Evolutionary conservation across 2,329 filamentous ascomycete genomes (phyloP).

Genomic region (Ascochyta fabae): DNA sequence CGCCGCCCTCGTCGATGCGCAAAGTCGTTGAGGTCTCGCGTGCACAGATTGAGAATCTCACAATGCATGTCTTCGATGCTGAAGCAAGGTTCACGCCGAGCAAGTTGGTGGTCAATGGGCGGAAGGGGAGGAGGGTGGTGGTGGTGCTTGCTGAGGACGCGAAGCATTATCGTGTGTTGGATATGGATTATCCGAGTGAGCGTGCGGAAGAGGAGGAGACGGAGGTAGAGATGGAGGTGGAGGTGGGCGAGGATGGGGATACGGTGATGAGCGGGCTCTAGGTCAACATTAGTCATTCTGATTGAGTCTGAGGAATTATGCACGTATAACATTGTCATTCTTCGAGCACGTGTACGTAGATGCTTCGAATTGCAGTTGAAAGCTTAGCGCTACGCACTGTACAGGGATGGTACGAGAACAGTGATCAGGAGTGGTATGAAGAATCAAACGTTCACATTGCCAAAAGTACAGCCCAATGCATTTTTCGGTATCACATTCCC

Average conservation of each 20-base stretch:
- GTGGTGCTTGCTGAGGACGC: constrained; percentile 62
- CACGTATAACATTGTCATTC: too few relatives aligned
- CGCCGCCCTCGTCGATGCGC: background rate
- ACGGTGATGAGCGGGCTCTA: constrained; percentile 24
- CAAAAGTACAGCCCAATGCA: constrained; percentile 42
- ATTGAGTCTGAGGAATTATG: too few relatives aligned
- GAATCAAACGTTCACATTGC: constrained; percentile 25
- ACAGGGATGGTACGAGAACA: constrained; percentile 13
- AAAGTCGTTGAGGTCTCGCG: constrained; percentile 10
- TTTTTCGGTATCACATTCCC: constrained; percentile 50
- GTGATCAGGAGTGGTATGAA: background rate
- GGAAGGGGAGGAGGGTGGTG: constrained; percentile 59
- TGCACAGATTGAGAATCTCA: constrained; percentile 24
- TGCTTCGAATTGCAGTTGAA: too few relatives aligned
- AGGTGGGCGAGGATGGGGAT: constrained; percentile 18
- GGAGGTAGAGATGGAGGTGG: constrained; percentile 7
- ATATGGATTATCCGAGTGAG: constrained; percentile 55
- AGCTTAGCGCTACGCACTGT: too few relatives aligned
- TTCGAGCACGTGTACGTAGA: too few relatives aligned
- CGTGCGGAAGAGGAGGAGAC: constrained; percentile 24
- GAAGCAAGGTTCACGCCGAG: constrained; percentile 55
- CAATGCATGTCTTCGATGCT: constrained; percentile 56
- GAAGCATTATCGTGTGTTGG: constrained; percentile 62
- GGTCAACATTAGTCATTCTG: background rate
- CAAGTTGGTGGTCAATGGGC: constrained; percentile 62